Percentiles rank a stretch among this genome's conserved stretches.
Evolutionary conservation across 164 flowering plant genomes (phyloP).

Genomic region (Annona squamosa): DNA sequence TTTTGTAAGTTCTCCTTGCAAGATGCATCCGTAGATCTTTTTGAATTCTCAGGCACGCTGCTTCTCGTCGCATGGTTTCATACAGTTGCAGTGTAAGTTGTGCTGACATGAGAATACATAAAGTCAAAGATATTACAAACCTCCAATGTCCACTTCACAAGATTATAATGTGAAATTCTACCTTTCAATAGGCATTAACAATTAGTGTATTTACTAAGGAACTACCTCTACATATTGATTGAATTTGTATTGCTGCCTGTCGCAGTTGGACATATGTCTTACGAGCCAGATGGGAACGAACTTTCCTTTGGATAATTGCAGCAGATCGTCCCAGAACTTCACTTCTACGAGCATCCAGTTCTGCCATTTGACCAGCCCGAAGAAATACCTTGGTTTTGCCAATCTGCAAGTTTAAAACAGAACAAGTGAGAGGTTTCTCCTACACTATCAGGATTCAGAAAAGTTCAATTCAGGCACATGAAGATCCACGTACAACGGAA

Average conservation of each 20-base stretch:
- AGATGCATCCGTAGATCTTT: constrained; percentile 60
- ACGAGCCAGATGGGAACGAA: constrained; percentile 71
- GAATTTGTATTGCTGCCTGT: constrained; percentile 50
- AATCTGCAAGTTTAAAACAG: constrained; percentile 45
- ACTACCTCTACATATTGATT: constrained; percentile 89
- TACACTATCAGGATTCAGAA: not conserved
- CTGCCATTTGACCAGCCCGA: constrained; percentile 99
- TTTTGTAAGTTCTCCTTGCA: constrained; percentile 59
- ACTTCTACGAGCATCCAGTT: constrained; percentile 73
- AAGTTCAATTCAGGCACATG: not conserved
- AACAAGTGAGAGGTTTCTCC: not conserved
- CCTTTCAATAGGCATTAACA: not conserved
- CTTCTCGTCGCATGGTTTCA: constrained; percentile 69
- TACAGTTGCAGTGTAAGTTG: constrained; percentile 62
- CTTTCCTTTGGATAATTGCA: constrained; percentile 83
- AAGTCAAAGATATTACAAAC: not conserved
- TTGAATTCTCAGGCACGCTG: constrained; percentile 67
- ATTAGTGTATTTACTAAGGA: not conserved
- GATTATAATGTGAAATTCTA: not conserved
- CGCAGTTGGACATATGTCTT: constrained; percentile 51
- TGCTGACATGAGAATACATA: constrained; percentile 36
- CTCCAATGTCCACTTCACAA: not conserved
- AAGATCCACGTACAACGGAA: not conserved
- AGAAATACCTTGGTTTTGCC: constrained; percentile 97
- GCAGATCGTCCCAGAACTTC: constrained; percentile 92